Percentiles rank a stretch among this genome's conserved stretches.
phyloP scores from a whole-genome alignment of 164 flowering plant genomes.

The Vitis amurensis region DNA sequence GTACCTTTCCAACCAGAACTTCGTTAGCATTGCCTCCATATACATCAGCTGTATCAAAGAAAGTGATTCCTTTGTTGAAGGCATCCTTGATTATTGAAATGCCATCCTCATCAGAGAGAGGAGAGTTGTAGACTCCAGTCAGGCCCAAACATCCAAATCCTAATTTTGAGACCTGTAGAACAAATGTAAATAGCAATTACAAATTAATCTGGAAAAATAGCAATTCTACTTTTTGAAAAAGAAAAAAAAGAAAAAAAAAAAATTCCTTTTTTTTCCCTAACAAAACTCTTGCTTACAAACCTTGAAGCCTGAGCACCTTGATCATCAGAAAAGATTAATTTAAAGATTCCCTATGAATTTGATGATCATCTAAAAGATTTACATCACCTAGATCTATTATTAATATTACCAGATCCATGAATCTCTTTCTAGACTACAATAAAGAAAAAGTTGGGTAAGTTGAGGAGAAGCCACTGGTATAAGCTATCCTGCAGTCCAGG shows the following conservation, averaged over 20 bases:
- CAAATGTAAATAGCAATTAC: too few species aligned
- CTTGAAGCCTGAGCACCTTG: not conserved
- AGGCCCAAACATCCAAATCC: slow-evolving; percentile 70
- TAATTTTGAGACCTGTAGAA: slow-evolving; percentile 55
- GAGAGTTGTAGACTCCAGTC: slow-evolving; percentile 45
- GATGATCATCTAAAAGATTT: too few species aligned
- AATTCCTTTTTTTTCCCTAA: not conserved
- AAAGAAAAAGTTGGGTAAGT: too few species aligned
- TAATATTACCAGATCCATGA: too few species aligned
- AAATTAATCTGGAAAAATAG: not conserved
- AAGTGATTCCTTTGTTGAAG: slow-evolving; percentile 56
- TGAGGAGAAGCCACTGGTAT: too few species aligned
- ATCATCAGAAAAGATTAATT: not conserved
- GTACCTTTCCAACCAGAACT: slow-evolving; percentile 56
- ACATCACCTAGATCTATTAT: too few species aligned
- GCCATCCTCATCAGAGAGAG: slow-evolving; percentile 52
- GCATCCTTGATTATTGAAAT: slow-evolving; percentile 48
- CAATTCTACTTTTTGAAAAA: not conserved
- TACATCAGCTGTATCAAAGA: slow-evolving; percentile 64
- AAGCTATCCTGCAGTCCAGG: too few species aligned
- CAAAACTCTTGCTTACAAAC: not conserved
- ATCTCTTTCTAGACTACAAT: too few species aligned
- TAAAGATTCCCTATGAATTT: too few species aligned
- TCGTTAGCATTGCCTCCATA: slow-evolving; percentile 61
- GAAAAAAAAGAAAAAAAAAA: not conserved